These are phyloP conservation scores for Gossypium herbaceum DNA, from an alignment of 345 rosid species.

Conservation along the genomic window DNA sequence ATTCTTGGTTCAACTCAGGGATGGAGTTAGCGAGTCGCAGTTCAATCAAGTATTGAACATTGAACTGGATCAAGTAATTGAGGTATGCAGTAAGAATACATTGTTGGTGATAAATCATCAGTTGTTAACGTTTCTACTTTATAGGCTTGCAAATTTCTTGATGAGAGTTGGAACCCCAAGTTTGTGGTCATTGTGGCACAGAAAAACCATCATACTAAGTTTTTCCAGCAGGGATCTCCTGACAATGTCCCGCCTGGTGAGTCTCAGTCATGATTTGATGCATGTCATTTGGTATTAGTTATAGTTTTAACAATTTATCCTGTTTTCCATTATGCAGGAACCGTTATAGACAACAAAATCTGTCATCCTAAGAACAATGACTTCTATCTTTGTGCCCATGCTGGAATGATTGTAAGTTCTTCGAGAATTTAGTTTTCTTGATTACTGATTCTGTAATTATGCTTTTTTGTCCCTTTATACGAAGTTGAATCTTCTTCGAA, in stretches of 20 bases:
- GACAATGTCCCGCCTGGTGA: constrained; percentile 89
- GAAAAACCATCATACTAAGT: constrained; percentile 88
- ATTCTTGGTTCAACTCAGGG: constrained; percentile 44
- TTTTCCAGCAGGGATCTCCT: constrained; percentile 60
- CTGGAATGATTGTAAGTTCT: constrained; percentile 43
- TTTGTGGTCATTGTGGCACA: constrained; percentile 81
- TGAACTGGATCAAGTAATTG: constrained; percentile 77
- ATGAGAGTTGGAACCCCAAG: constrained; percentile 62
- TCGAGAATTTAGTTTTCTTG: neutral
- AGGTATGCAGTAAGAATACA: constrained; percentile 47
- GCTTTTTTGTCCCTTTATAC: neutral
- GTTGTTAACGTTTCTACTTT: neutral
- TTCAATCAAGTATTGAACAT: constrained; percentile 80
- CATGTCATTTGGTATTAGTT: neutral
- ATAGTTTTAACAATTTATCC: neutral
- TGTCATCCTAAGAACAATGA: constrained; percentile 41
- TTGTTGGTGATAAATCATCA: neutral
- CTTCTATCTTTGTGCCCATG: constrained; percentile 44
- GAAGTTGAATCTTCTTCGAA: neutral
- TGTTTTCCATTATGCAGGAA: constrained; percentile 26
- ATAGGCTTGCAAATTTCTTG: constrained; percentile 86
- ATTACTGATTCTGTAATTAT: neutral
- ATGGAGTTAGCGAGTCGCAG: constrained; percentile 92
- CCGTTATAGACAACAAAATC: constrained; percentile 35
- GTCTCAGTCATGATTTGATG: neutral